Base-by-base conservation (phyloP, 352 stramenopile species). In the Poterioochromonas sp. region DNA sequence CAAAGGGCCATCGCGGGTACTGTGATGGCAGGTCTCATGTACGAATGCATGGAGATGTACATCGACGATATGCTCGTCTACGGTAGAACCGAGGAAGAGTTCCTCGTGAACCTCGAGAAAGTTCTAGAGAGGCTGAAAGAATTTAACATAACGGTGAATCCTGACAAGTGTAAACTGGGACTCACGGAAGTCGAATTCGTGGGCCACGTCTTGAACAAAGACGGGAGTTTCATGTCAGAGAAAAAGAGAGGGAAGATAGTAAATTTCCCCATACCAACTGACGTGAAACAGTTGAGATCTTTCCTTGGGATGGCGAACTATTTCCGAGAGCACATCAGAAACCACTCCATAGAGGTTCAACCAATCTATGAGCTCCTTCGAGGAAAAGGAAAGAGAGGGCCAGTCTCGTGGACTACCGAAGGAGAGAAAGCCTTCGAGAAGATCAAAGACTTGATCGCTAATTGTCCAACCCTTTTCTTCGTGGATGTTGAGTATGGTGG, bases 271-370 rank as follows among this genome's bases (percentile, higher is more conserved):
- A 5, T 5, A 11, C 54, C 54, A 12, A 65, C 54, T 32, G 26
- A 58, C 15, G 26, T 58, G 63, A 43, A 49, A 71, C 11, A 43
- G 18, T 18, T 71, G 2, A 40, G 26, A 40, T 43, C 35, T 20
- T 71, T 71, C n/a, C 26, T 71, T 22, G 63, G 37, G 2, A n/a
- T 71, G 26, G 5, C 35, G 2, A 71, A 71, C 37, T 71, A 71
- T 32, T 71, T 71, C n/a, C 63, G 63, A 37, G 63, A 71, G 2
- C 63, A 71, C 26, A 22, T 65, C 3, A 5, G 54, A 5, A 5
- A 35, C 34, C 26, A 65, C n/a, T 32, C 8, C 54, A 5, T 29
- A 22, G 5, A 65, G 5, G 54, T 58, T 58, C 15, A 58, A 58
- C 47, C 47, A 15, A 15, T 58, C 47, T 26, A 58, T 58, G 47